Percentiles rank a stretch among this genome's conserved stretches.
Conservation (phyloP, 1,284 basidiomycete genomes). For the Boletus smithii region DNA sequence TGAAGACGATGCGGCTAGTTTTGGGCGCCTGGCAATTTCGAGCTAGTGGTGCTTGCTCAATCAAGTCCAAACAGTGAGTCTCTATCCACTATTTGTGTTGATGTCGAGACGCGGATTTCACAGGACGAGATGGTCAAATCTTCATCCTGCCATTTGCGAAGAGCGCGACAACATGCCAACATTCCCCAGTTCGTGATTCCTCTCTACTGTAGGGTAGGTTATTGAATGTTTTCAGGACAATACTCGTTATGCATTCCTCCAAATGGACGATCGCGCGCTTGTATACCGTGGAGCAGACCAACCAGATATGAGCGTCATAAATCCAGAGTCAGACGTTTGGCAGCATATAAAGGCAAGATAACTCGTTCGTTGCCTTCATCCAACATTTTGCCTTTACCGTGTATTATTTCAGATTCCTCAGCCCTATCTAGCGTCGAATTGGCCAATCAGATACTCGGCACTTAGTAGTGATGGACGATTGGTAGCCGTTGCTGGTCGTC, state of each 20-base stretch:
- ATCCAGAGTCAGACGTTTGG: conserved; percentile 98
- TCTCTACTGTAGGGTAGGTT: background rate
- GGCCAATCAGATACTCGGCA: conserved; percentile 93
- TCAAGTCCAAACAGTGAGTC: conserved; percentile 47
- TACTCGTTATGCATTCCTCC: conserved; percentile 90
- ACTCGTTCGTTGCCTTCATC: background rate
- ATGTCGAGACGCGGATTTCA: background rate
- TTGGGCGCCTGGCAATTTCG: conserved; percentile 89
- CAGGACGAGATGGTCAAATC: conserved; percentile 65
- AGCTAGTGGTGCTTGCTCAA: conserved; percentile 70
- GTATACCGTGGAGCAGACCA: conserved; percentile 98
- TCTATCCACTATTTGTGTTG: background rate
- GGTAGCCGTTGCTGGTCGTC: conserved; percentile 89
- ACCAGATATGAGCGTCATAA: conserved; percentile 97
- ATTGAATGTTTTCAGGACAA: conserved; percentile 62
- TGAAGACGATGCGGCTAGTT: conserved; percentile 51
- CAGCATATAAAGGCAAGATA: conserved; percentile 80
- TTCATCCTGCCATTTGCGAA: conserved; percentile 93
- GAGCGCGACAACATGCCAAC: conserved; percentile 88
- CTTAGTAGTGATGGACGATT: conserved; percentile 89
- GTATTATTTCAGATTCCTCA: conserved; percentile 68
- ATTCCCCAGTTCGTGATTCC: conserved; percentile 67
- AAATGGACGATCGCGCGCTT: conserved; percentile 91
- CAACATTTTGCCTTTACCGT: background rate
- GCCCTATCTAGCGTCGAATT: conserved; percentile 85